Percentiles rank a stretch among this genome's conserved stretches.
These are phyloP conservation scores for Sporothrix sp. DNA, from an alignment of 2,329 filamentous ascomycete species.

Conservation along the genomic window DNA sequence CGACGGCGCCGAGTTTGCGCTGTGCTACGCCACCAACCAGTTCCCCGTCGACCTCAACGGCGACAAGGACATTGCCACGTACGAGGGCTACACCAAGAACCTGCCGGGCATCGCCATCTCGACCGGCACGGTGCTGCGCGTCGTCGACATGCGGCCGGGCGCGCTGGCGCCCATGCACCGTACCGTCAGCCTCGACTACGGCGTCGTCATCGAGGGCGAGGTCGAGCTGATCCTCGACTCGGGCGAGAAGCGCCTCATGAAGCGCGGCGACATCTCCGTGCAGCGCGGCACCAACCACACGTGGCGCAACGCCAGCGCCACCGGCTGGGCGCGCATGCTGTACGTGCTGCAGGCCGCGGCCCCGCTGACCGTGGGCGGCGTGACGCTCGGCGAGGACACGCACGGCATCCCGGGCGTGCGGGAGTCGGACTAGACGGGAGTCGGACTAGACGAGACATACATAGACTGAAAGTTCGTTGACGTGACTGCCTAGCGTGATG, in stretches of 20 bases:
- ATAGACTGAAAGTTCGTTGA: no score
- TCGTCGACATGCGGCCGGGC: conserved; percentile 17
- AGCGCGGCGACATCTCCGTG: conserved; percentile 35
- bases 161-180: conserved; percentile 17
- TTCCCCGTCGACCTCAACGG: conserved; percentile 12
- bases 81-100: conserved; percentile 6
- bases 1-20: conserved; percentile 12
- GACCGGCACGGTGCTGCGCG: conserved; percentile 11
- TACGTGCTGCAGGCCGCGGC: conserved; percentile 24
- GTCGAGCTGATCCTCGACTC: conserved; percentile 31
- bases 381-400: background rate
- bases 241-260: conserved; percentile 31
- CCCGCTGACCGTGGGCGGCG: background rate
- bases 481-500: no score
- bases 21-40: conserved; percentile 12
- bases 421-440: background rate
- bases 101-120: conserved; percentile 15
- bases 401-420: background rate
- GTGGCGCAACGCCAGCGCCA: conserved; percentile 33
- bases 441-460: no score
- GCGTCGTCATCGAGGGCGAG: conserved; percentile 23
- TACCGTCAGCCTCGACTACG: conserved; percentile 21
- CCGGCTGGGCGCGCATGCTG: conserved; percentile 36
- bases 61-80: conserved; percentile 12
- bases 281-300: conserved; percentile 37